These are phyloP conservation scores for Naganishia sp. DNA, from an alignment of 1,284 basidiomycete genomes.

Conservation along the genomic window DNA sequence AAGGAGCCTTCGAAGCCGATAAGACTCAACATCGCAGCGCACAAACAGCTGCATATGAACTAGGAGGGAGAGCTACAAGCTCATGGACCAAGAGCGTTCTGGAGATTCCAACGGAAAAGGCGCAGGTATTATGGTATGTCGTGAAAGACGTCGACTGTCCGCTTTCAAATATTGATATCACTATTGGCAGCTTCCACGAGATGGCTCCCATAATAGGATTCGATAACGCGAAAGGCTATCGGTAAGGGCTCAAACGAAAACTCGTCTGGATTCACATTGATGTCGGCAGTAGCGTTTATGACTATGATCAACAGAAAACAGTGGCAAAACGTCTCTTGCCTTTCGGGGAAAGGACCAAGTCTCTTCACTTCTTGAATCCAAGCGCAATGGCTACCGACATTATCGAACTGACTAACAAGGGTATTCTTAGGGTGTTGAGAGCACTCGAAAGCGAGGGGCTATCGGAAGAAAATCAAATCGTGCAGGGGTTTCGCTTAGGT, in stretches of 20 bases:
- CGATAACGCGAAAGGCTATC: conserved; percentile 1
- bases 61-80: conserved; percentile 10
- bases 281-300: conserved; percentile 6
- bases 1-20: too few species aligned
- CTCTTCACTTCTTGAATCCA: conserved; percentile 14
- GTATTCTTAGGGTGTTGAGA: conserved; percentile 16
- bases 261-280: neutral
- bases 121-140: conserved; percentile 13
- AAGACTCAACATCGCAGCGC: conserved; percentile 1
- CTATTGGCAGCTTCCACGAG: conserved; percentile 22
- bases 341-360: neutral
- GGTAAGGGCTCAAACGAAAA: neutral
- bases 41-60: conserved; percentile 10
- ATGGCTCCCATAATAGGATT: conserved; percentile 20
- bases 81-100: conserved; percentile 14
- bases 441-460: neutral
- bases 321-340: neutral
- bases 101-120: conserved; percentile 4
- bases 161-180: neutral
- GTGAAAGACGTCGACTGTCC: too few species aligned
- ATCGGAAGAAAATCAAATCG: conserved; percentile 1
- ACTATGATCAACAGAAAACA: conserved; percentile 10
- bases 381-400: neutral
- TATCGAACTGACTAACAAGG: conserved; percentile 20
- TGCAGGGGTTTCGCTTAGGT: conserved; percentile 12